phyloP scores from a whole-genome alignment of 2,329 filamentous ascomycete species.

The Trichoderma guizhouense region DNA sequence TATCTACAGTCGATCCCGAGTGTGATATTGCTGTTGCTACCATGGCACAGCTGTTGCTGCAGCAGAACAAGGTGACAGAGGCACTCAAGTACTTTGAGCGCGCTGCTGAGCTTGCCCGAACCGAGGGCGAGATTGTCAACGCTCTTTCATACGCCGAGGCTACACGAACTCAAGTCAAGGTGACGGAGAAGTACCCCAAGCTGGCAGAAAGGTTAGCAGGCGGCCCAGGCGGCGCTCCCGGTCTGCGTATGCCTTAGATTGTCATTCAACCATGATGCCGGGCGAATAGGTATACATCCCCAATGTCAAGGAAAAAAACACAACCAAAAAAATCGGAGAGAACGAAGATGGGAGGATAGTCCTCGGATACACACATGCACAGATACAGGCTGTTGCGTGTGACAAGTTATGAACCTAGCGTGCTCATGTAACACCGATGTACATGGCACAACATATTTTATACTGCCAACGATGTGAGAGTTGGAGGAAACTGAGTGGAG shows the following conservation, averaged over 20 bases:
- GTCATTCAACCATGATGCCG: neutral
- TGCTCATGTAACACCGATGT: constrained; percentile 7
- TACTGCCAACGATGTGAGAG: neutral
- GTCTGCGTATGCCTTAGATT: constrained; percentile 36
- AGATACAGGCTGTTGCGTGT: neutral
- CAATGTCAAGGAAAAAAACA: neutral
- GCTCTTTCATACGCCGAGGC: constrained; percentile 96
- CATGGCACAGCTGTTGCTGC: constrained; percentile 94
- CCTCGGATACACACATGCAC: neutral
- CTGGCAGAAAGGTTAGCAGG: constrained; percentile 64
- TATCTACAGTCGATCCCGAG: constrained; percentile 78
- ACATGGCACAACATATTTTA: neutral
- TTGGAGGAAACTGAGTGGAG: constrained; percentile 4
- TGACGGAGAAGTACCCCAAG: constrained; percentile 82
- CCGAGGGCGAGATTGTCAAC: constrained; percentile 93
- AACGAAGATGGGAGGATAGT: neutral
- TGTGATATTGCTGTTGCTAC: constrained; percentile 98
- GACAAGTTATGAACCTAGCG: neutral
- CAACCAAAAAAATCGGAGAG: neutral
- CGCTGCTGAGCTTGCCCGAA: constrained; percentile 88
- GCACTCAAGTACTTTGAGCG: constrained; percentile 96
- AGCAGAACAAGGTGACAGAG: constrained; percentile 95
- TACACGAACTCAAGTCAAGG: constrained; percentile 90
- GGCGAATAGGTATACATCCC: neutral
- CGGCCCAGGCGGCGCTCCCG: constrained; percentile 33